A percentile compares a stretch with the other conserved stretches of the same genome.
These are phyloP conservation scores for Rubia yunnanensis DNA, from an alignment of 257 asterid species.

Conservation along the genomic window DNA sequence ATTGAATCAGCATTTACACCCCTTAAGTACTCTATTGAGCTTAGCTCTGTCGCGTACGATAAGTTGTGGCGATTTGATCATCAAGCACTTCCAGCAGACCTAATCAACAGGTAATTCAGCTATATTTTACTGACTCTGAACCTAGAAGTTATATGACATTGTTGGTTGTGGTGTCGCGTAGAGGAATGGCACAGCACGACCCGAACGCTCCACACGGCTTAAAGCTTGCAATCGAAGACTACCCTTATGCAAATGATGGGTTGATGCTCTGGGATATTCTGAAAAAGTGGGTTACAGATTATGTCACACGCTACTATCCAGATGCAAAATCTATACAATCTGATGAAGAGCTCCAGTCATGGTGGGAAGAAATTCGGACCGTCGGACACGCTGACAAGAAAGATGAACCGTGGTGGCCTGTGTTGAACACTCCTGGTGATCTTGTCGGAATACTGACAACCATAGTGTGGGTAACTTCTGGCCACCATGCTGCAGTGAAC, in stretches of 20 bases:
- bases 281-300: slow-evolving; percentile 60
- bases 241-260: slow-evolving; percentile 77
- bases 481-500: slow-evolving; percentile 80
- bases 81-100: slow-evolving; percentile 59
- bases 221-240: slow-evolving; percentile 63
- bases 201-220: slow-evolving; percentile 57
- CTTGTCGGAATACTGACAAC: slow-evolving; percentile 47
- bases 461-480: slow-evolving; percentile 65
- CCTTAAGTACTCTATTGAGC: slow-evolving; percentile 40
- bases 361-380: slow-evolving; percentile 72
- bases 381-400: slow-evolving; percentile 70
- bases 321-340: slow-evolving; percentile 25
- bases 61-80: slow-evolving; percentile 59
- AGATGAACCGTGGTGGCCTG: slow-evolving; percentile 78
- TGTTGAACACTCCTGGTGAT: slow-evolving; percentile 32
- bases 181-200: slow-evolving; percentile 83
- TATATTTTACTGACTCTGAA: background rate
- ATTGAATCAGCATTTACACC: slow-evolving; percentile 42
- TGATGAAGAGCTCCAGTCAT: slow-evolving; percentile 57
- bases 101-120: slow-evolving; percentile 45
- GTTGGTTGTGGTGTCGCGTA: slow-evolving; percentile 8
- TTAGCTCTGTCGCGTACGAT: slow-evolving; percentile 58
- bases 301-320: slow-evolving; percentile 45
- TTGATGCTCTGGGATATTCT: slow-evolving; percentile 61
- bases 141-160: background rate